Conservation (phyloP, 768 basidiomycete species). For the Galerina marginata region DNA sequence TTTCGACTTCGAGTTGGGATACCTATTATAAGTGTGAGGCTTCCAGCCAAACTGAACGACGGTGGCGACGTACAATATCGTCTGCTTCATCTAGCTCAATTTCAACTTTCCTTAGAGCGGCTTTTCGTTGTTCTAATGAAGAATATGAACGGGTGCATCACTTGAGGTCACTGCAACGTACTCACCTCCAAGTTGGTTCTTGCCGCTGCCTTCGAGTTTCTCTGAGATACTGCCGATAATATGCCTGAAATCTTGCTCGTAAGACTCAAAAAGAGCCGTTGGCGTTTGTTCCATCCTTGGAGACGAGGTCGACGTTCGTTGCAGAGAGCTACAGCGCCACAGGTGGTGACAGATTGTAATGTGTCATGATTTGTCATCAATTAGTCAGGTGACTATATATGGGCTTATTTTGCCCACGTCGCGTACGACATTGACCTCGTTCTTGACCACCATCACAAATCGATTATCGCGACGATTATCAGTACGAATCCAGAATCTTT, state of each 20-base stretch:
- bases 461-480: too few species aligned
- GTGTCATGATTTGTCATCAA: slow-evolving; percentile 5
- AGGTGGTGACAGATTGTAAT: not conserved
- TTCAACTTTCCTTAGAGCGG: slow-evolving; percentile 78
- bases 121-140: slow-evolving; percentile 78
- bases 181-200: slow-evolving; percentile 72
- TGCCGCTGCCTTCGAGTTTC: slow-evolving; percentile 79
- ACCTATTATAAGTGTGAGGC: slow-evolving; percentile 52
- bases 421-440: too few species aligned
- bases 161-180: not conserved
- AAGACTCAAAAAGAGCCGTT: slow-evolving; percentile 73
- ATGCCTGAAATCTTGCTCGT: slow-evolving; percentile 84
- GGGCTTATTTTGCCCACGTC: too few species aligned
- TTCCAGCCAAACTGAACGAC: not conserved
- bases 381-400: not conserved
- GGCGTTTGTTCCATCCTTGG: slow-evolving; percentile 73
- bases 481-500: too few species aligned
- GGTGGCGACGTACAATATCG: slow-evolving; percentile 71
- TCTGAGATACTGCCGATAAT: slow-evolving; percentile 67
- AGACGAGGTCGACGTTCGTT: not conserved
- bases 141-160: not conserved
- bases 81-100: slow-evolving; percentile 94
- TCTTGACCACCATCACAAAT: too few species aligned
- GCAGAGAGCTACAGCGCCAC: not conserved
- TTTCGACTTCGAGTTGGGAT: slow-evolving; percentile 93